Base-by-base conservation (phyloP, 2,329 filamentous ascomycete species). In the Penicillium sp. region DNA sequence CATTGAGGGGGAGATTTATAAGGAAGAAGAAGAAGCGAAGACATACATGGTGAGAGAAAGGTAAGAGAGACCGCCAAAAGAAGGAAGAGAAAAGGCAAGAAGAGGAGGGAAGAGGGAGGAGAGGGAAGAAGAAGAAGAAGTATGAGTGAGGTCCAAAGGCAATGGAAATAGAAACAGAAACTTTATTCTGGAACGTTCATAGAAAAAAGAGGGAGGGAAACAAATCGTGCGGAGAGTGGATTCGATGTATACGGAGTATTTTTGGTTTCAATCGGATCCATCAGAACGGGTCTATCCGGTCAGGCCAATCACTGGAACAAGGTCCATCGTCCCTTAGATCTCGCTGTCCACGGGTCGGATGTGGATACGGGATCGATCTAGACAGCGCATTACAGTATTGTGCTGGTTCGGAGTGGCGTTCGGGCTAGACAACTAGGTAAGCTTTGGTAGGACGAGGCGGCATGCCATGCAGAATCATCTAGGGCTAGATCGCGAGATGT, bases 221-320 rank as follows among this genome's bases (percentile, higher is more conserved):
- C 46, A 43, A 51, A 53, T 50, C 53, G 51, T 60, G 55, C 51
- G 55, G 52, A 58, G 51, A 52, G 54, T 54, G 50, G 53, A 51
- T 59, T 46, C 32, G 26, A 40, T 45, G 51, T 59, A 44, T 54
- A 58, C 53, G 54, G 57, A 60, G 52, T 52, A 56, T 56, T 59
- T 55, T 59, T 55, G 32, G 47, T 55, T 53, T 56, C 46, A 59
- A 60, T 63, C 54, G 51, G 55, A 62, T 63, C 58, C 61, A 61
- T 62, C 59, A 57, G 49, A 57, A 63, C 61, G 61, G 61, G 58
- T 60, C 61, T 62, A 62, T 63, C 61, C 60, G 56, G 45, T 51
- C 52, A 56, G 46, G 42, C 60, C 60, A 63, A 62, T 63, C 53
- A 56, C 21, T 52, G 20, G 20, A 21, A 51, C 15, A 4, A 46